phyloP scores from a whole-genome alignment of 2,329 filamentous ascomycete genomes.

The Hypomyces rosellus region DNA sequence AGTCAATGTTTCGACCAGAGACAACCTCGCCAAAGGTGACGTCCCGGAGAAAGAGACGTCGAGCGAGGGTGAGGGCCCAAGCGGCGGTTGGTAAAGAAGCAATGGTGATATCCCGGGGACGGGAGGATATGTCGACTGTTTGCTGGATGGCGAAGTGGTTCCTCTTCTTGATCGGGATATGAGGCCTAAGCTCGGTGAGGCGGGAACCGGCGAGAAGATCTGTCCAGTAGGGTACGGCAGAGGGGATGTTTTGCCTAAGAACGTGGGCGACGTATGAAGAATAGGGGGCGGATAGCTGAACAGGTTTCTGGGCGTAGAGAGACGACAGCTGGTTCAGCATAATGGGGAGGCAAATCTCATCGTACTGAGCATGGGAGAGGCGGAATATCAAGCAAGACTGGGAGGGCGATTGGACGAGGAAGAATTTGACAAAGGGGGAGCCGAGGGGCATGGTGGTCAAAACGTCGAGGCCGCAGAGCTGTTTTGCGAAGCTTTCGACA shows the following conservation, averaged over 20 bases:
- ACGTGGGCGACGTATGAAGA: conserved; percentile 41
- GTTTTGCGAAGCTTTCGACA: conserved; percentile 44
- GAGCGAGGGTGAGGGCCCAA: conserved; percentile 58
- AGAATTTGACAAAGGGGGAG: conserved; percentile 55
- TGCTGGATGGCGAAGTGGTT: conserved; percentile 37
- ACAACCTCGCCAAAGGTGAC: conserved; percentile 62
- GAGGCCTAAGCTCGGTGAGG: conserved; percentile 39
- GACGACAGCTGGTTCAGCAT: conserved; percentile 55
- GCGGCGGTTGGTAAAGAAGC: conserved; percentile 62
- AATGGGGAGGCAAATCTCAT: conserved; percentile 59
- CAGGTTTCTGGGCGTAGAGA: conserved; percentile 28
- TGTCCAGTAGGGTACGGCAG: conserved; percentile 55
- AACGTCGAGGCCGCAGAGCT: conserved; percentile 50
- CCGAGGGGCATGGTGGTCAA: conserved; percentile 50
- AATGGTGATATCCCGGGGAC: conserved; percentile 50
- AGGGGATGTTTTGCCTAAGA: conserved; percentile 33
- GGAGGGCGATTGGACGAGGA: conserved; percentile 34
- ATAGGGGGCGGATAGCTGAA: conserved; percentile 33
- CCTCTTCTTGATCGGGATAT: conserved; percentile 28
- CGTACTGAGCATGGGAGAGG: conserved; percentile 64
- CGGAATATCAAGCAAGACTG: conserved; percentile 48
- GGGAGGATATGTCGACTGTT: conserved; percentile 39
- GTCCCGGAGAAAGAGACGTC: conserved; percentile 44
- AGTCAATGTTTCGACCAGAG: conserved; percentile 54
- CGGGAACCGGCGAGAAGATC: conserved; percentile 50